phyloP scores from a whole-genome alignment of 1,284 basidiomycete species.

The Thelephora terrestris region DNA sequence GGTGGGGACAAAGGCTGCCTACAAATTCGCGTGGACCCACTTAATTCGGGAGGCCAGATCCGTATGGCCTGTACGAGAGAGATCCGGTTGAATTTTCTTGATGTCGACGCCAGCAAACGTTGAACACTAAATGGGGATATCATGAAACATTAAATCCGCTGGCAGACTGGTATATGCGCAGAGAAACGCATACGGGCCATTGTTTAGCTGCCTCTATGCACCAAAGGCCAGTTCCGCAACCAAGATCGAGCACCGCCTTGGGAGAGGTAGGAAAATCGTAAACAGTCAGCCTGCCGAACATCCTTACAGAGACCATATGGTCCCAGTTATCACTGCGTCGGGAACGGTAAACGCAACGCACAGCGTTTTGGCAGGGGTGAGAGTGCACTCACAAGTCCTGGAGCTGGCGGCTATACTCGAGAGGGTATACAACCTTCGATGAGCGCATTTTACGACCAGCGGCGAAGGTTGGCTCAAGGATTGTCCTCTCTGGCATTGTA shows the following conservation, averaged over 20 bases:
- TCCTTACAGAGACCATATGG: slow-evolving; percentile 45
- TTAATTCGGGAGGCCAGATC: slow-evolving; percentile 39
- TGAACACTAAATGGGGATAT: slow-evolving; percentile 30
- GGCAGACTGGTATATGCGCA: background rate
- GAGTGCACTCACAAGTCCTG: slow-evolving; percentile 39
- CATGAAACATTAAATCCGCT: background rate
- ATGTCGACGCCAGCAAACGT: slow-evolving; percentile 53
- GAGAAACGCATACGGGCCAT: slow-evolving; percentile 42
- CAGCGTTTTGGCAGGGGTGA: background rate
- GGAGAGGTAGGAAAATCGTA: slow-evolving; percentile 44
- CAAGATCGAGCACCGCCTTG: slow-evolving; percentile 53
- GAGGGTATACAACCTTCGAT: slow-evolving; percentile 37
- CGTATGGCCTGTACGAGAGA: slow-evolving; percentile 23
- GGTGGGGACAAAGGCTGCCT: slow-evolving; percentile 14
- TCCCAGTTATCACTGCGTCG: slow-evolving; percentile 56
- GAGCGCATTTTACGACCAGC: background rate
- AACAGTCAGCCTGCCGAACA: slow-evolving; percentile 38
- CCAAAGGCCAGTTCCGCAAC: slow-evolving; percentile 76
- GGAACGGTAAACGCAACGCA: background rate
- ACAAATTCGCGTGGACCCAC: slow-evolving; percentile 66
- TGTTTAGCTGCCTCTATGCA: slow-evolving; percentile 51
- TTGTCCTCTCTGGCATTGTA: background rate
- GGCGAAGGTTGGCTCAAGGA: background rate
- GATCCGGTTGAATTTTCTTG: slow-evolving; percentile 43
- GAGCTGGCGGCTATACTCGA: slow-evolving; percentile 36